Conservation (phyloP, 495 filamentous ascomycete species). For the Evernia prunastri region DNA sequence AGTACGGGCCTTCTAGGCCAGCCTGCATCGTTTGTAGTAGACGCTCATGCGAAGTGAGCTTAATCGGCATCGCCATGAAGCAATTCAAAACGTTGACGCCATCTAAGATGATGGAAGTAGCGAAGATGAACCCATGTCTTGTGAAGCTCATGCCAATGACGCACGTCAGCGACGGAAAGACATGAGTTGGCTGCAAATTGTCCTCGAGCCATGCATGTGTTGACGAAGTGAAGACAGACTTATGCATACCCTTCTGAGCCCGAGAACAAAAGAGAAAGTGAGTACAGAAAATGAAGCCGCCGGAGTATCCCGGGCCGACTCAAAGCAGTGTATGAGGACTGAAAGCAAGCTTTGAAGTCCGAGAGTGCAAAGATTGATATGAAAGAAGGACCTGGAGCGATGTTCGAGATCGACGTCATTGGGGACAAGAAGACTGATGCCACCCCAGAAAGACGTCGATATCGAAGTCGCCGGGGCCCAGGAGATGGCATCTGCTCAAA, state of each 20-base stretch:
- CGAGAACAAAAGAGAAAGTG: background rate
- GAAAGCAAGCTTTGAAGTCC: background rate
- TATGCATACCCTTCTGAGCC: background rate
- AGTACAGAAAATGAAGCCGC: background rate
- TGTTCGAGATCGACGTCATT: background rate
- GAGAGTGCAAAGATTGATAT: background rate
- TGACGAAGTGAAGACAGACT: background rate
- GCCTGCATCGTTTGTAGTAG: background rate
- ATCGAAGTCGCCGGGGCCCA: background rate
- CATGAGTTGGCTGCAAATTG: too few relatives aligned
- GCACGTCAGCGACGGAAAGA: too few relatives aligned
- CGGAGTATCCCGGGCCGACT: background rate
- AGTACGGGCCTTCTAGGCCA: too few relatives aligned
- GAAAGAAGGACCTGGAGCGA: background rate
- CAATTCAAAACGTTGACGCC: too few relatives aligned
- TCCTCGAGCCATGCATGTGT: too few relatives aligned
- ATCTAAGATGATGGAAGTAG: too few relatives aligned
- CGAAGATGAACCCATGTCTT: too few relatives aligned
- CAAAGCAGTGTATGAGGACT: background rate
- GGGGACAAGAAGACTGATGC: background rate
- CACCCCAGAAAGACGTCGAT: background rate
- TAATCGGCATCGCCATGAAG: background rate
- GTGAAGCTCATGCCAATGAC: too few relatives aligned
- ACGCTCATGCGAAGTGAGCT: background rate
- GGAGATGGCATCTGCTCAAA: background rate